Evolutionary conservation across 495 filamentous ascomycete genomes (phyloP).

Genomic region (Parathielavia hyrcaniae): DNA sequence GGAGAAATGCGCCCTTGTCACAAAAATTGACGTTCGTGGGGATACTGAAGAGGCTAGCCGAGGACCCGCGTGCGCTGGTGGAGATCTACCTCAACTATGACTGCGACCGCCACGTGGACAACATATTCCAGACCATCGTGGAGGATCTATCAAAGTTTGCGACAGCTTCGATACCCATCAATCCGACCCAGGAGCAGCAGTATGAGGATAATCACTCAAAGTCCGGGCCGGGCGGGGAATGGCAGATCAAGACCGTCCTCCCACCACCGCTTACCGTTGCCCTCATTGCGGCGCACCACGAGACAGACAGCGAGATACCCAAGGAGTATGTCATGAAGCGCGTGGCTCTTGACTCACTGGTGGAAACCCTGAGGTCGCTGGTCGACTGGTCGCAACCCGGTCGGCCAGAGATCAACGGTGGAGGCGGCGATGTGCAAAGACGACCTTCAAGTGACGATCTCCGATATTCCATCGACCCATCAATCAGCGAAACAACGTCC

Average conservation of each 20-base stretch:
- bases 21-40: slow-evolving; percentile 91
- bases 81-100: slow-evolving; percentile 99
- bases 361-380: slow-evolving; percentile 80
- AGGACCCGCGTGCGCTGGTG: slow-evolving; percentile 81
- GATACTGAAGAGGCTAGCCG: slow-evolving; percentile 73
- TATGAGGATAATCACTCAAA: slow-evolving; percentile 73
- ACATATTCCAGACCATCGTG: slow-evolving; percentile 92
- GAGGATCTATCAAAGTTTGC: slow-evolving; percentile 86
- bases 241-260: slow-evolving; percentile 76
- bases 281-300: slow-evolving; percentile 54
- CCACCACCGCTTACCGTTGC: slow-evolving; percentile 80
- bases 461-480: slow-evolving; percentile 75
- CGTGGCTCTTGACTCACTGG: slow-evolving; percentile 77
- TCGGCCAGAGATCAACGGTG: slow-evolving; percentile 52
- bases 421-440: slow-evolving; percentile 47
- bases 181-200: slow-evolving; percentile 68
- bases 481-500: slow-evolving; percentile 42
- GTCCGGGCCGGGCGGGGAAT: slow-evolving; percentile 54
- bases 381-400: slow-evolving; percentile 87
- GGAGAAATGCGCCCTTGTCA: slow-evolving; percentile 73
- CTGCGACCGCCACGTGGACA: slow-evolving; percentile 89
- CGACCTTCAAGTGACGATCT: slow-evolving; percentile 65
- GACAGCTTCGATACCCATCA: slow-evolving; percentile 67
- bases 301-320: slow-evolving; percentile 63
- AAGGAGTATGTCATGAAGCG: slow-evolving; percentile 83